These are phyloP conservation scores for Daucus carota DNA, from an alignment of 129 eudicot genomes.

Conservation along the genomic window DH1_v3.0 NC_030389.2:42683501-42684000, in stretches of 20 bases:
- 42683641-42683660: background rate
- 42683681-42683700: background rate
- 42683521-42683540: background rate
- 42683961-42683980: background rate
- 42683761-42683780: background rate
- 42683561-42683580: background rate
- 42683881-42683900: background rate
- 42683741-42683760: background rate
- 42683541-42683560: no score
- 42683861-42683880: background rate
- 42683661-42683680: background rate
- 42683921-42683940: background rate
- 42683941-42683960: background rate
- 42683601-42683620: background rate
- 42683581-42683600: background rate
- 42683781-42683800: background rate
- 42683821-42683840: background rate
- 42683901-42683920: background rate
- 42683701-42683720: background rate
- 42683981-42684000: background rate
- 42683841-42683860: background rate
- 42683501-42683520: background rate
- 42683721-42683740: background rate
- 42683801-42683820: background rate
- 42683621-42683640: background rate